Evolutionary conservation across 1,284 basidiomycete genomes (phyloP).

Genomic region (Lignosus rhinocerotis): DNA sequence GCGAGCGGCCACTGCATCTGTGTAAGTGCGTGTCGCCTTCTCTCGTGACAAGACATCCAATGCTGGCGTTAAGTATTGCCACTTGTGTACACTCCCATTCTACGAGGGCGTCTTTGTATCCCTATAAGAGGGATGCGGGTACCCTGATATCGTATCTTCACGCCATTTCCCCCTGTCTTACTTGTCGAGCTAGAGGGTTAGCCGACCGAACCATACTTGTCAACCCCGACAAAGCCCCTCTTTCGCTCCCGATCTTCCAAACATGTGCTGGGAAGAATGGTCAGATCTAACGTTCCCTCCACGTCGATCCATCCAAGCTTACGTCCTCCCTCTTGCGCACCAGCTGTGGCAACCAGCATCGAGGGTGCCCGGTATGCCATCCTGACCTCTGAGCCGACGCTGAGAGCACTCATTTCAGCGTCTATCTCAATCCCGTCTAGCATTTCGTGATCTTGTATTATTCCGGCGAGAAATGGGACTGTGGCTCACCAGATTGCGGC

Average conservation of each 20-base stretch:
- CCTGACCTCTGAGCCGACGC: neutral
- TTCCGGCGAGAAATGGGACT: slow-evolving; percentile 47
- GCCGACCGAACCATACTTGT: slow-evolving; percentile 3
- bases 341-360: slow-evolving; percentile 64
- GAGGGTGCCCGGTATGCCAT: slow-evolving; percentile 56
- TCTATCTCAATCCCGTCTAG: slow-evolving; percentile 29
- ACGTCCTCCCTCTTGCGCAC: neutral
- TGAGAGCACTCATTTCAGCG: neutral
- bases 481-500: slow-evolving; percentile 41
- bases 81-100: slow-evolving; percentile 12
- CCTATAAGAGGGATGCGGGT: slow-evolving; percentile 15
- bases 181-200: neutral
- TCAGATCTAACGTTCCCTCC: slow-evolving; percentile 25
- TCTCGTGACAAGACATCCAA: slow-evolving; percentile 19
- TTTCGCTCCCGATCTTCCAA: neutral
- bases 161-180: slow-evolving; percentile 14
- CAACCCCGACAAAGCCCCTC: neutral
- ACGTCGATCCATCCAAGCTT: neutral
- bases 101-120: slow-evolving; percentile 9
- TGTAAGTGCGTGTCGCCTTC: slow-evolving; percentile 6
- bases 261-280: slow-evolving; percentile 49
- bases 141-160: slow-evolving; percentile 10
- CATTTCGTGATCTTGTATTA: slow-evolving; percentile 58
- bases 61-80: slow-evolving; percentile 17
- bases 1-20: slow-evolving; percentile 9